Evolutionary conservation across 108 stramenopile genomes (phyloP).

Genomic region (Aurantiochytrium sp.): DNA sequence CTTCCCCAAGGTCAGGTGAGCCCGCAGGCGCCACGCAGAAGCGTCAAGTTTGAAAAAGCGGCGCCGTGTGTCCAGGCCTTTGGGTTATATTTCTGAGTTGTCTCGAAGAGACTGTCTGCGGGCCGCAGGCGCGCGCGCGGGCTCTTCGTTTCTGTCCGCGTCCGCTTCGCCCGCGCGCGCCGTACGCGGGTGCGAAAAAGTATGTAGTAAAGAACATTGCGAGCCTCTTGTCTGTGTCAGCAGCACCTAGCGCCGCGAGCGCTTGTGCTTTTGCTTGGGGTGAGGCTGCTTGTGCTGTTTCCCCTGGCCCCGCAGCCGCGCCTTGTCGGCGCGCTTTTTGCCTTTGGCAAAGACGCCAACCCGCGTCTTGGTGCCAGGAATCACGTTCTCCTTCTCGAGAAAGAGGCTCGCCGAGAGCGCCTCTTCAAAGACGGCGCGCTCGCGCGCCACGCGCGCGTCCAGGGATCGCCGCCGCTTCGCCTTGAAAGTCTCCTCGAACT

Average conservation of each 20-base stretch:
- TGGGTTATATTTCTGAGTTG: no score
- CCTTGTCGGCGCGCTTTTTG: neutral
- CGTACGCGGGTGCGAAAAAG: no score
- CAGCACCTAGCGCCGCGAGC: neutral
- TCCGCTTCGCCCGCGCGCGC: no score
- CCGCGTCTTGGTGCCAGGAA: neutral
- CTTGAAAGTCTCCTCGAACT: neutral
- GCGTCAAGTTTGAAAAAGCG: no score
- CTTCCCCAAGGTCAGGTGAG: neutral
- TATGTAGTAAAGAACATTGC: no score
- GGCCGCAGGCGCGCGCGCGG: no score
- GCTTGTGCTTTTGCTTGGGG: neutral
- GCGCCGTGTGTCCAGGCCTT: no score
- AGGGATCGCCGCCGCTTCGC: neutral
- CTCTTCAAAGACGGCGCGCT: neutral
- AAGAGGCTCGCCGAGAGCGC: neutral
- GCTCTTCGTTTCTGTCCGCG: no score
- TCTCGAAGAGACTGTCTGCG: no score
- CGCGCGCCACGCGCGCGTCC: neutral
- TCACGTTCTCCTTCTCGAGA: slow-evolving; percentile 23
- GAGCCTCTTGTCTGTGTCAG: no score
- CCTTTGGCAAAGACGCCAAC: neutral
- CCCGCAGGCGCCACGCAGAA: neutral
- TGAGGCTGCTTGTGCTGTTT: neutral
- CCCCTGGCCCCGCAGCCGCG: neutral